Conservation (phyloP, 306 rosid species). For the Acmispon strigosus region DNA sequence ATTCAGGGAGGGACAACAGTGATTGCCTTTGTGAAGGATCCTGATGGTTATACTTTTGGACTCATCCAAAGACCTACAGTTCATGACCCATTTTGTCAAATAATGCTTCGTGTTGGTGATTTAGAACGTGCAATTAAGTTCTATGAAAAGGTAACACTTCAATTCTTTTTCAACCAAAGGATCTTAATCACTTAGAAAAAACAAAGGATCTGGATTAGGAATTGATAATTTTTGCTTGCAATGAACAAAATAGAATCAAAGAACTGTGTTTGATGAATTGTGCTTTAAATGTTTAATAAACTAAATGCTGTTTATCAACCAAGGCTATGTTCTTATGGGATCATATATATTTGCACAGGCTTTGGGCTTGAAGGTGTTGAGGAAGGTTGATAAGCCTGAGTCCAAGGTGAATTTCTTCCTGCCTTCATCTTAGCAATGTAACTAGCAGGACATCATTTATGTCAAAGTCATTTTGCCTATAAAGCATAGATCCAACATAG, state of each 20-base stretch:
- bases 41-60: constrained; percentile 84
- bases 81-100: constrained; percentile 67
- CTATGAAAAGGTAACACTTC: constrained; percentile 67
- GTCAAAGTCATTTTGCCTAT: not conserved
- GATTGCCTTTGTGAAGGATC: constrained; percentile 86
- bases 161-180: not conserved
- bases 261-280: not conserved
- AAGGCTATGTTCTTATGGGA: not conserved
- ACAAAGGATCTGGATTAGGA: not conserved
- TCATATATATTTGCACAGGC: constrained; percentile 51
- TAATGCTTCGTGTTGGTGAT: constrained; percentile 92
- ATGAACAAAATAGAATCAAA: not conserved
- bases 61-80: constrained; percentile 64
- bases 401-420: constrained; percentile 49
- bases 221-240: constrained; percentile 6
- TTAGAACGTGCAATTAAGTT: constrained; percentile 70
- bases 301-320: not conserved
- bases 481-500: not conserved
- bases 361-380: constrained; percentile 69
- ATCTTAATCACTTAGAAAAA: not conserved
- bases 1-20: constrained; percentile 64
- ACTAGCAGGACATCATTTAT: not conserved
- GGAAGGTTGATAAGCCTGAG: constrained; percentile 75
- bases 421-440: not conserved
- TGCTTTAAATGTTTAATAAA: not conserved